phyloP scores from a whole-genome alignment of 148 eudicot genomes.

The Dianthus caryophyllus region DNA sequence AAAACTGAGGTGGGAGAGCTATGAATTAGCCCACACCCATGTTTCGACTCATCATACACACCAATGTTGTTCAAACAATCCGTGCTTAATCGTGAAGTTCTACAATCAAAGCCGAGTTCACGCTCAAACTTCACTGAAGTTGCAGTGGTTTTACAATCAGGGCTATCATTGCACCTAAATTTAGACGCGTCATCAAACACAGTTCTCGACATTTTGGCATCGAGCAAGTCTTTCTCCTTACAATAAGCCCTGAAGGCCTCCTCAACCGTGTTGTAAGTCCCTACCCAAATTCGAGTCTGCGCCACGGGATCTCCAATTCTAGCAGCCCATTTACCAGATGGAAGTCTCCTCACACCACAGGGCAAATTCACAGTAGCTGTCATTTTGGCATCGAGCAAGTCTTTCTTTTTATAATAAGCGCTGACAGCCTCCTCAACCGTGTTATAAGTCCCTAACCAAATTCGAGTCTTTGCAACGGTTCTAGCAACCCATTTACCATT shows the following conservation, averaged over 20 bases:
- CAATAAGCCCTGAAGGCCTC: background rate
- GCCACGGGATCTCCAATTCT: background rate
- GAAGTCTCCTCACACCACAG: no score
- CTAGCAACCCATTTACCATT: slow-evolving; percentile 22
- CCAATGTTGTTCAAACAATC: no score
- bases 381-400: background rate
- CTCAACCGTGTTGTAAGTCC: background rate
- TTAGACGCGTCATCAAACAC: no score
- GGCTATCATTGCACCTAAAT: no score
- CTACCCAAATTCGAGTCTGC: background rate
- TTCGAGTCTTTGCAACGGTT: background rate
- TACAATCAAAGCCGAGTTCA: no score
- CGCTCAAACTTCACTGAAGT: no score
- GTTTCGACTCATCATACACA: background rate
- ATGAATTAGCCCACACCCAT: slow-evolving; percentile 2
- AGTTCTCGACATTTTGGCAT: no score
- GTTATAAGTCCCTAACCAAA: background rate
- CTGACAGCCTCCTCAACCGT: background rate
- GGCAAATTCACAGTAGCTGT: no score
- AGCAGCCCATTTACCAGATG: no score
- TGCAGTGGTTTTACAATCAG: no score
- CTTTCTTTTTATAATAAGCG: background rate
- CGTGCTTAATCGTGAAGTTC: no score
- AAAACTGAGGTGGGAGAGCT: slow-evolving; percentile 2
- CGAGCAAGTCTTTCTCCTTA: background rate